Percentiles rank a stretch among this genome's conserved stretches.
phyloP scores from a whole-genome alignment of 2,329 filamentous ascomycete species.

The Calonectria montana region DNA sequence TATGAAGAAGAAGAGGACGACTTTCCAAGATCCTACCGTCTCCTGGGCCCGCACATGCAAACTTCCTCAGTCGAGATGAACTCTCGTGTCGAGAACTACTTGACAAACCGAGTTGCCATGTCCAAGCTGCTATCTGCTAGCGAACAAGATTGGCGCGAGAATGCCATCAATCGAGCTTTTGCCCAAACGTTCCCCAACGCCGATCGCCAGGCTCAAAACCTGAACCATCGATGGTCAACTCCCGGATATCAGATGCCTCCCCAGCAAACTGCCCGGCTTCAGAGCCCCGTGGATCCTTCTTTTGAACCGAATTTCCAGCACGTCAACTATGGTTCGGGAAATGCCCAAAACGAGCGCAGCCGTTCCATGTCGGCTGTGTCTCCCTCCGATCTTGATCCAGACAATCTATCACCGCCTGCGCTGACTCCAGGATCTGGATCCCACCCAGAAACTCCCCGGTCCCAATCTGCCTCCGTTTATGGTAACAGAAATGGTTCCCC shows the following conservation, averaged over 20 bases:
- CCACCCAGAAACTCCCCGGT: slow-evolving; percentile 34
- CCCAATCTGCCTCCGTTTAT: slow-evolving; percentile 34
- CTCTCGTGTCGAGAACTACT: slow-evolving; percentile 64
- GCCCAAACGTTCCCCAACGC: slow-evolving; percentile 58
- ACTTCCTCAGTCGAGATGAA: slow-evolving; percentile 72
- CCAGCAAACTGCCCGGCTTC: slow-evolving; percentile 15
- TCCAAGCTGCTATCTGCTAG: slow-evolving; percentile 52
- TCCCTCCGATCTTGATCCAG: slow-evolving; percentile 29
- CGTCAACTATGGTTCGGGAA: slow-evolving; percentile 36
- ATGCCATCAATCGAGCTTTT: slow-evolving; percentile 60
- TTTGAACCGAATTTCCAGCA: slow-evolving; percentile 39
- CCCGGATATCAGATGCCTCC: slow-evolving; percentile 26
- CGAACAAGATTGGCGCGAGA: slow-evolving; percentile 54
- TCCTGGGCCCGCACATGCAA: slow-evolving; percentile 71
- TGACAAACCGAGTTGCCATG: slow-evolving; percentile 57
- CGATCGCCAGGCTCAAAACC: slow-evolving; percentile 39
- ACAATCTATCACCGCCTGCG: slow-evolving; percentile 39
- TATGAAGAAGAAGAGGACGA: slow-evolving; percentile 96
- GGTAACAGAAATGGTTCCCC: slow-evolving; percentile 1
- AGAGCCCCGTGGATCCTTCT: slow-evolving; percentile 30
- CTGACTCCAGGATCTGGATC: slow-evolving; percentile 44
- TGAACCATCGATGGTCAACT: slow-evolving; percentile 38
- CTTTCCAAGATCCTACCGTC: slow-evolving; percentile 73
- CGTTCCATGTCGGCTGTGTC: slow-evolving; percentile 33
- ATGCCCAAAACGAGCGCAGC: slow-evolving; percentile 26